These are phyloP conservation scores for Candida schatavii DNA, from an alignment of 805 yeast species.

Conservation along the genomic window DNA sequence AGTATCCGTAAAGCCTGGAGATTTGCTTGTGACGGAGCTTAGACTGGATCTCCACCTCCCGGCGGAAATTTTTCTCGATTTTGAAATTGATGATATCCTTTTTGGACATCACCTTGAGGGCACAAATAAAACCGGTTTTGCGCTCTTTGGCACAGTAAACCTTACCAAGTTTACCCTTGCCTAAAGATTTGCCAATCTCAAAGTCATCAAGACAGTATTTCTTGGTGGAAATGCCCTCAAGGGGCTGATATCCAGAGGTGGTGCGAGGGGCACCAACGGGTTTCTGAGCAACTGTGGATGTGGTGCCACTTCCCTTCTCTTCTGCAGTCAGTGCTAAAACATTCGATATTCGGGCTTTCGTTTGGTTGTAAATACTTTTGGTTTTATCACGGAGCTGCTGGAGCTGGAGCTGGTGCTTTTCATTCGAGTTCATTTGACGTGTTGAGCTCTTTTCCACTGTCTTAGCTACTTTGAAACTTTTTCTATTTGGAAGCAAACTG, in stretches of 20 bases:
- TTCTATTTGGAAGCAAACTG: constrained; percentile 1
- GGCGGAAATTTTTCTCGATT: constrained; percentile 78
- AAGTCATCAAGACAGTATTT: constrained; percentile 54
- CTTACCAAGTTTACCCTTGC: constrained; percentile 91
- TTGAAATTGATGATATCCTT: constrained; percentile 69
- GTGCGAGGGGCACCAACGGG: too few species aligned
- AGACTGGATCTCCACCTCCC: constrained; percentile 91
- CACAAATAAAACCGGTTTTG: constrained; percentile 75
- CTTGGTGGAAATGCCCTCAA: not conserved
- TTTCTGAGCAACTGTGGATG: too few species aligned
- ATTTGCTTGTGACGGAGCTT: constrained; percentile 75
- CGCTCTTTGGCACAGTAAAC: constrained; percentile 87
- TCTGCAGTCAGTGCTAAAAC: too few species aligned
- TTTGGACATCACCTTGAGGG: constrained; percentile 88
- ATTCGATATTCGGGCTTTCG: too few species aligned
- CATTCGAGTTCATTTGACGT: too few species aligned
- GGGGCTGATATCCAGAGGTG: constrained; percentile 1
- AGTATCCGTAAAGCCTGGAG: constrained; percentile 79
- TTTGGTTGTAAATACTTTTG: too few species aligned
- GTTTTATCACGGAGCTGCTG: too few species aligned
- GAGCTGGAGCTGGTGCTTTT: too few species aligned
- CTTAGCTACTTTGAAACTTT: not conserved
- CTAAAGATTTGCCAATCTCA: constrained; percentile 82
- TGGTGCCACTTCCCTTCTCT: too few species aligned
- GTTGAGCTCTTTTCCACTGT: not conserved